Conservation (phyloP, 257 asterid species). For the Solanum corneliomulleri region DNA sequence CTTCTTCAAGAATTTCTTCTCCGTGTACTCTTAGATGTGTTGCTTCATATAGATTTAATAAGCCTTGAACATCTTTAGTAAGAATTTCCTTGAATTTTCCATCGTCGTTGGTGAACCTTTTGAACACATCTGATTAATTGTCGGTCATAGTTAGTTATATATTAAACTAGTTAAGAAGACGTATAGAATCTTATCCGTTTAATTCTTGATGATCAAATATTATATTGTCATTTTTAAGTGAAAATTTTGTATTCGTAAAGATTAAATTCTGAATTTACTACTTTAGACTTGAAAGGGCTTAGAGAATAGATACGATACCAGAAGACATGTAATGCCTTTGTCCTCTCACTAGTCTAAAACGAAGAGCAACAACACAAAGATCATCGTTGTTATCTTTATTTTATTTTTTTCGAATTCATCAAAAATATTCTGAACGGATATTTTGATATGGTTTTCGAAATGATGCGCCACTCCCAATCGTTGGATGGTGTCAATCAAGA, state of each 20-base stretch:
- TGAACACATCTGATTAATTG: not conserved
- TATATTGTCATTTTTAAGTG: too few species aligned
- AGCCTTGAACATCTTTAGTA: not conserved
- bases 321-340: constrained; percentile 5
- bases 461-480: constrained; percentile 2
- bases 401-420: not conserved
- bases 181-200: too few species aligned
- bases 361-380: not conserved
- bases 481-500: constrained; percentile 3
- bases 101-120: not conserved
- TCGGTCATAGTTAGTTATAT: too few species aligned
- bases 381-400: not conserved
- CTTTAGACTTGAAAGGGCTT: too few species aligned
- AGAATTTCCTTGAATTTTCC: not conserved
- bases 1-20: constrained; percentile 5
- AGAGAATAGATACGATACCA: not conserved
- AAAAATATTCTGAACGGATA: not conserved
- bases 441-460: not conserved
- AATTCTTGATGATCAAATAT: too few species aligned
- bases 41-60: constrained; percentile 3
- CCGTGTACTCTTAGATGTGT: not conserved
- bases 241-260: too few species aligned
- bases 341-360: constrained; percentile 11
- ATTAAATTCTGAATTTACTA: too few species aligned
- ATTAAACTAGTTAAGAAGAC: too few species aligned